Evolutionary conservation across 306 rosid genomes (phyloP), one percentile per base, ranked within the genome.

Genomic region (Vigna mungo): DNA sequence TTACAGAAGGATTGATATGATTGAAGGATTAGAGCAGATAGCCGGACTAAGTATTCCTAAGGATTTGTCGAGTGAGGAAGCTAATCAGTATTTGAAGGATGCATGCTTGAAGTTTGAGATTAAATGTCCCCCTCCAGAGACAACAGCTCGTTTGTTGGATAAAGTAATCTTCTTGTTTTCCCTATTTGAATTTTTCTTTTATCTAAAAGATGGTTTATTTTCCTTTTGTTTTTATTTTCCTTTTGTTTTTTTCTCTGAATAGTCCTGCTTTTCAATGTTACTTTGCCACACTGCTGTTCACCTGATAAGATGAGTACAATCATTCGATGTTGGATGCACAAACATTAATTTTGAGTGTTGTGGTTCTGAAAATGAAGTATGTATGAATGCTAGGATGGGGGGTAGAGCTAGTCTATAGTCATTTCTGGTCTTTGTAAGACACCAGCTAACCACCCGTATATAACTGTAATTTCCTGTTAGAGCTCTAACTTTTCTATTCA

Each of bases 1-100:
- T 78, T 88, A 68, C 92, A 94, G 97, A 74, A 86, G 97, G 88
- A 86, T 95, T 82, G 99, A 95, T 83, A 92, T 92, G 99, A 87
- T 95, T 20, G 97, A 83, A 66, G 99, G 76, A 67, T 78, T 95
- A 77, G 96, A 95, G 83, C 84, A 84, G 91, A 73, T 87, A 39
- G 97, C 97, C 6, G 85, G 82, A 79, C 92, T 95, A 32, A 85
- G 51, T 78, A 95, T 92, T 77, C 99, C 99, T 37, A 88, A 87
- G 83, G 91, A 95, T 83, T 82, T 92, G 23, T 55, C 96, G 0
- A 84, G 97, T 65, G 91, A 85, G 71, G 96, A 95, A 84, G 87
- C 97, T 52, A 92, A 89, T 85, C 84, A 85, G 76, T 89, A 89
- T 86, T 81, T 95, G 41, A 95, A 71, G 84, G 90, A 87, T 64